Evolutionary conservation across 176 grass and related monocot genomes (phyloP).

Genomic region (Cymbopogon citratus): DNA sequence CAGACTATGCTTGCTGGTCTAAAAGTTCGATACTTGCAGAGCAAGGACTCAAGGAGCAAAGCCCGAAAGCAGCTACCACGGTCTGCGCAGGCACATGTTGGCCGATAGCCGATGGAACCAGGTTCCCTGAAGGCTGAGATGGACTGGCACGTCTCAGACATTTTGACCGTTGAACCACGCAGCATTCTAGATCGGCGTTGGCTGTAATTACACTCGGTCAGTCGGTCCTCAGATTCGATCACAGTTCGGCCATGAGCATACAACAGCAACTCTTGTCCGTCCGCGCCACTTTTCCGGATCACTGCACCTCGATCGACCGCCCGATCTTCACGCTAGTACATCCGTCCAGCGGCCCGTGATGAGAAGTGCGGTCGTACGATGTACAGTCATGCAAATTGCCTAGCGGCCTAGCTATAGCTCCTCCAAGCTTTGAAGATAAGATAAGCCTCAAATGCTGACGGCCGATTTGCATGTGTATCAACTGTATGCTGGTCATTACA

Average conservation of each 20-base stretch:
- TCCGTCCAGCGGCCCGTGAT: neutral
- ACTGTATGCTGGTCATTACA: too few relatives aligned
- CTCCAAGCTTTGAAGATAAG: neutral
- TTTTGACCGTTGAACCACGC: conserved; percentile 27
- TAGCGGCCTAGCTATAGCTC: neutral
- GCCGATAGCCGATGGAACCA: conserved; percentile 7
- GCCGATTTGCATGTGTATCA: too few relatives aligned
- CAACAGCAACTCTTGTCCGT: neutral
- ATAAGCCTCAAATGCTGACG: neutral
- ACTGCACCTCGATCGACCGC: neutral
- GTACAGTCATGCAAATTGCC: neutral
- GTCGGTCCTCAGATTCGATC: neutral
- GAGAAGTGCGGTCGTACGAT: neutral
- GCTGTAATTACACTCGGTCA: neutral
- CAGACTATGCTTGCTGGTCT: neutral
- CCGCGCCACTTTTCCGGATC: neutral
- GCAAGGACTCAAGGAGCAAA: neutral
- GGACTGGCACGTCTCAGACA: neutral
- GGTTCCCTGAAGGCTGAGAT: conserved; percentile 4
- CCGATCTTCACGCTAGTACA: neutral
- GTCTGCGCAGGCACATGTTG: neutral
- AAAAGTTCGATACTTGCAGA: neutral
- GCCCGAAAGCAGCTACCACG: neutral
- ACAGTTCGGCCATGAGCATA: neutral
- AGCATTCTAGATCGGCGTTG: neutral